Percentiles rank a stretch among this genome's conserved stretches.
phyloP scores from a whole-genome alignment of 805 yeast species.

The Spathaspora gorwiae region DNA sequence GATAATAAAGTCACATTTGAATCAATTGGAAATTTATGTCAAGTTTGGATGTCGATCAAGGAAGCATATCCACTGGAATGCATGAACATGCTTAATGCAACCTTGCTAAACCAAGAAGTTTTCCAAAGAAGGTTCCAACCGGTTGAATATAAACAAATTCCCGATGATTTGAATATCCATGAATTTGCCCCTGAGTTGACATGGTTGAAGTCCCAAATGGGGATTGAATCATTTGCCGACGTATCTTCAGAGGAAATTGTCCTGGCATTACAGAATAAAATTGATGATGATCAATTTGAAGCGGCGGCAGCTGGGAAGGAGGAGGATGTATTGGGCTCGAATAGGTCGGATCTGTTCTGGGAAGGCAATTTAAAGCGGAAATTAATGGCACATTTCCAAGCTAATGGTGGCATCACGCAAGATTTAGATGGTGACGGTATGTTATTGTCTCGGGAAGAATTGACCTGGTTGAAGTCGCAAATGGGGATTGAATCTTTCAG shows the following conservation, averaged over 20 bases:
- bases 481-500: background rate
- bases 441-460: conserved; percentile 27
- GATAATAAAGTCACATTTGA: no score
- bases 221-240: conserved; percentile 3
- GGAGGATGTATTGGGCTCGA: background rate
- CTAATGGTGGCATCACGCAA: conserved; percentile 58
- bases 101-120: background rate
- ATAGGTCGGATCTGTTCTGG: conserved; percentile 6
- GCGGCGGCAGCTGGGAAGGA: background rate
- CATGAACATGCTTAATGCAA: background rate
- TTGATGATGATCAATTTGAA: conserved; percentile 8
- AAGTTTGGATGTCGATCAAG: no score
- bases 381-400: conserved; percentile 26
- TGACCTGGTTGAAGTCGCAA: conserved; percentile 13
- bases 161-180: conserved; percentile 12
- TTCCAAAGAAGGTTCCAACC: background rate
- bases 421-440: conserved; percentile 41
- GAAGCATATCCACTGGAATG: background rate
- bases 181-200: conserved; percentile 7
- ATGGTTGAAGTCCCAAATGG: conserved; percentile 1
- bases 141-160: conserved; percentile 11
- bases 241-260: conserved; percentile 11
- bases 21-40: no score
- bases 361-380: conserved; percentile 14
- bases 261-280: conserved; percentile 9